These are phyloP conservation scores for Verticillium longisporum DNA, from an alignment of 2,329 filamentous ascomycete species.

Conservation along the genomic window DNA sequence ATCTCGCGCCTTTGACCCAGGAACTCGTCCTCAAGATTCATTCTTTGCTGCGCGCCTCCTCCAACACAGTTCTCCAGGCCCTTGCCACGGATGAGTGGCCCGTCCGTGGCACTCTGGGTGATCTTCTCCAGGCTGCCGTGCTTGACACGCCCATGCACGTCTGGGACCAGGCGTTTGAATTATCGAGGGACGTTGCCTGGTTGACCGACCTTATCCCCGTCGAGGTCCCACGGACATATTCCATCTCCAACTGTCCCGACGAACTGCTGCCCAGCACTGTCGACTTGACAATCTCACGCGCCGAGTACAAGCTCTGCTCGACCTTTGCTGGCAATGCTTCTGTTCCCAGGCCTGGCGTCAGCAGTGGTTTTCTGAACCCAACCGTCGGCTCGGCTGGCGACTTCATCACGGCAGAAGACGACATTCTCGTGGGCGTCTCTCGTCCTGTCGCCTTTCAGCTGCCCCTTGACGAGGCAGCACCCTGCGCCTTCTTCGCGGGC, in stretches of 20 bases:
- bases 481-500: constrained; percentile 46
- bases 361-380: constrained; percentile 49
- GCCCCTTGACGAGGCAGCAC: constrained; percentile 40
- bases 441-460: constrained; percentile 44
- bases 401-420: constrained; percentile 33
- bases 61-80: constrained; percentile 39
- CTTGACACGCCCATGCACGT: constrained; percentile 38
- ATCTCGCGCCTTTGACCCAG: constrained; percentile 44
- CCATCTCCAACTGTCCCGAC: constrained; percentile 42
- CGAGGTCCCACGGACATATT: constrained; percentile 46
- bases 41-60: constrained; percentile 39
- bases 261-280: constrained; percentile 44
- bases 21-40: constrained; percentile 42
- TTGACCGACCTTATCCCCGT: constrained; percentile 37
- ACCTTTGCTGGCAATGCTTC: constrained; percentile 27
- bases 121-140: constrained; percentile 41
- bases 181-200: constrained; percentile 34
- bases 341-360: constrained; percentile 35
- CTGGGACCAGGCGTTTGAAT: constrained; percentile 43
- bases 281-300: constrained; percentile 43
- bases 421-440: constrained; percentile 44
- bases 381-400: constrained; percentile 27
- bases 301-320: constrained; percentile 40
- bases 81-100: constrained; percentile 45
- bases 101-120: constrained; percentile 40